A percentile compares a stretch with the other conserved stretches of the same genome.
Evolutionary conservation across 2,329 filamentous ascomycete species (phyloP).

Genomic region (Lachnellula hyalina): DNA sequence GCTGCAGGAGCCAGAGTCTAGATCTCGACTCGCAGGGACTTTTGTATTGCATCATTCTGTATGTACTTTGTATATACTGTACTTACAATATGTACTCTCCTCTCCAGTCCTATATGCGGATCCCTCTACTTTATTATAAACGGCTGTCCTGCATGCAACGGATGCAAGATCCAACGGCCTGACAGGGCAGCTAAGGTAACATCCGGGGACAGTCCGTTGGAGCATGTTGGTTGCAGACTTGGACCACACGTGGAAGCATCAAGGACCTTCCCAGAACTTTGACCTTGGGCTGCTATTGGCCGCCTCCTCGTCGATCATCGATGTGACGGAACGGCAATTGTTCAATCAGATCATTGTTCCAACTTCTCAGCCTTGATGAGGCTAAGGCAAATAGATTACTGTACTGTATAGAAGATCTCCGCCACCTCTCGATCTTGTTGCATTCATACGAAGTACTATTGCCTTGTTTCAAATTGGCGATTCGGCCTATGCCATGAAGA

Average conservation of each 20-base stretch:
- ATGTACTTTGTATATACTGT: too few species aligned
- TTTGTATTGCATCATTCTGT: too few species aligned
- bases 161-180: constrained; percentile 1
- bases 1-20: too few species aligned
- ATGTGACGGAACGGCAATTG: constrained; percentile 3
- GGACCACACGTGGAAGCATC: neutral
- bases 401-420: constrained; percentile 1
- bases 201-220: neutral
- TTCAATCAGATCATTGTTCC: neutral
- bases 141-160: neutral
- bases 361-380: constrained; percentile 10
- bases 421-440: neutral
- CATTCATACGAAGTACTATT: constrained; percentile 1
- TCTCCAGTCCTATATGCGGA: too few species aligned
- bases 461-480: constrained; percentile 14
- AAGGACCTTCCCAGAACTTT: neutral
- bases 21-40: too few species aligned
- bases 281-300: neutral
- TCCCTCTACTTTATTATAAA: neutral
- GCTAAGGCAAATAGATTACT: constrained; percentile 8
- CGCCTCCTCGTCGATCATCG: neutral
- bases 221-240: neutral
- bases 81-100: too few species aligned
- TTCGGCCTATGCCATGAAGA: constrained; percentile 7
- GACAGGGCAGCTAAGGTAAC: constrained; percentile 1